Conservation (phyloP, 345 rosid species). For the Salix koriyanagi region DNA sequence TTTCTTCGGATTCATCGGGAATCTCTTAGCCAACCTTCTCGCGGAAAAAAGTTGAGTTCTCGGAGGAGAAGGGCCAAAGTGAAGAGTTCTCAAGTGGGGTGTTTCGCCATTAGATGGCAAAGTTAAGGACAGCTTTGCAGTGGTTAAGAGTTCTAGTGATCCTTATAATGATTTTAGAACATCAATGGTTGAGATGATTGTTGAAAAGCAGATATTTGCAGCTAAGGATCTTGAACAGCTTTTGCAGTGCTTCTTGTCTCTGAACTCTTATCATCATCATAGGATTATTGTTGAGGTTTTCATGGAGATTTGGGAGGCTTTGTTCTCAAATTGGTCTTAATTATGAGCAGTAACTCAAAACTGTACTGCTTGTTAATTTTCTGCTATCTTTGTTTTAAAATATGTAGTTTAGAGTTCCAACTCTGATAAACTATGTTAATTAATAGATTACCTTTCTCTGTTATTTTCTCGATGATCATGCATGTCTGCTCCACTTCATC, state of each 20-base stretch:
- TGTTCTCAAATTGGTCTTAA: constrained; percentile 19
- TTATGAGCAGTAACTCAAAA: not conserved
- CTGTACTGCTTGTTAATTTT: not conserved
- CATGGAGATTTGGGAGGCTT: constrained; percentile 22
- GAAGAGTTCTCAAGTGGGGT: constrained; percentile 7
- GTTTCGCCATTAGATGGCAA: constrained; percentile 27
- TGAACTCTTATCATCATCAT: constrained; percentile 25
- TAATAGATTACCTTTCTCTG: not conserved
- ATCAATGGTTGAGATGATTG: constrained; percentile 77
- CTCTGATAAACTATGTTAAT: not conserved
- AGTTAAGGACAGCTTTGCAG: constrained; percentile 72
- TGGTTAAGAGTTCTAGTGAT: constrained; percentile 50
- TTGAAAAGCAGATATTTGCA: constrained; percentile 59
- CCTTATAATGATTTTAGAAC: constrained; percentile 61
- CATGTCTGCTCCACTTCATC: not conserved
- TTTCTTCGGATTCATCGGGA: constrained; percentile 64
- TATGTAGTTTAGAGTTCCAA: constrained; percentile 5
- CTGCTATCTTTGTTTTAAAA: not conserved
- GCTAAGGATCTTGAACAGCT: constrained; percentile 62
- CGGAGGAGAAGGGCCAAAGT: constrained; percentile 14
- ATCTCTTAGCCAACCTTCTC: constrained; percentile 1
- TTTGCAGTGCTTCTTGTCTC: constrained; percentile 44
- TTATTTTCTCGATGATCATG: not conserved
- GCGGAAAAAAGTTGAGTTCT: constrained; percentile 8
- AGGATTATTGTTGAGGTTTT: constrained; percentile 23